Conservation (phyloP, 2,329 filamentous ascomycete genomes). For the Arthroderma sp. region DNA sequence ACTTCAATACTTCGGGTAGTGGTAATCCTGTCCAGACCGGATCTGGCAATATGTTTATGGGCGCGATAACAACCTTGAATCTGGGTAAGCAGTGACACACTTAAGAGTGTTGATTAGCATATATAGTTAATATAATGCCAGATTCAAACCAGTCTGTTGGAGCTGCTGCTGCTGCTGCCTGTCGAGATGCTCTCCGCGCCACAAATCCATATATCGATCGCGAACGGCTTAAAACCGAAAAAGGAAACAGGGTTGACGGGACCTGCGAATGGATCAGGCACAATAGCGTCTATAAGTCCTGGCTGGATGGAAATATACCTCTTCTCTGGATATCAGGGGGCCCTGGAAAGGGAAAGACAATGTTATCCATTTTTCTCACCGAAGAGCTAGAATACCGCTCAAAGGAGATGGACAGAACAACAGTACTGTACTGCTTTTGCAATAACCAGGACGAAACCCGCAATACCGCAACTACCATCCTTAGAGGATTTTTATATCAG, state of each 20-base stretch:
- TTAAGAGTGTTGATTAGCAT: too few species aligned
- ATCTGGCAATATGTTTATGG: too few species aligned
- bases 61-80: too few species aligned
- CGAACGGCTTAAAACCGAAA: not conserved
- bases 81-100: too few species aligned
- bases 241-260: slow-evolving; percentile 17
- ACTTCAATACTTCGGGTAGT: too few species aligned
- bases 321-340: slow-evolving; percentile 14
- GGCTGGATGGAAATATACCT: slow-evolving; percentile 1
- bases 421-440: slow-evolving; percentile 15
- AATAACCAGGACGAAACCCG: slow-evolving; percentile 14
- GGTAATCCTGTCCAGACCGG: too few species aligned
- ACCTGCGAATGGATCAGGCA: slow-evolving; percentile 14
- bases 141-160: too few species aligned
- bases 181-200: not conserved
- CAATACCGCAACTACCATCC: slow-evolving; percentile 15
- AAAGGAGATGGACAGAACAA: not conserved
- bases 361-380: slow-evolving; percentile 19
- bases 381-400: slow-evolving; percentile 10
- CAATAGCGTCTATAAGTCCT: slow-evolving; percentile 9
- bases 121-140: too few species aligned
- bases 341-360: slow-evolving; percentile 21
- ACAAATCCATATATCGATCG: not conserved
- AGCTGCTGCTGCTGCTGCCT: not conserved
- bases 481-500: slow-evolving; percentile 17